Evolutionary conservation across 306 rosid species (phyloP).

Genomic region (Nissolia schottii): DNA sequence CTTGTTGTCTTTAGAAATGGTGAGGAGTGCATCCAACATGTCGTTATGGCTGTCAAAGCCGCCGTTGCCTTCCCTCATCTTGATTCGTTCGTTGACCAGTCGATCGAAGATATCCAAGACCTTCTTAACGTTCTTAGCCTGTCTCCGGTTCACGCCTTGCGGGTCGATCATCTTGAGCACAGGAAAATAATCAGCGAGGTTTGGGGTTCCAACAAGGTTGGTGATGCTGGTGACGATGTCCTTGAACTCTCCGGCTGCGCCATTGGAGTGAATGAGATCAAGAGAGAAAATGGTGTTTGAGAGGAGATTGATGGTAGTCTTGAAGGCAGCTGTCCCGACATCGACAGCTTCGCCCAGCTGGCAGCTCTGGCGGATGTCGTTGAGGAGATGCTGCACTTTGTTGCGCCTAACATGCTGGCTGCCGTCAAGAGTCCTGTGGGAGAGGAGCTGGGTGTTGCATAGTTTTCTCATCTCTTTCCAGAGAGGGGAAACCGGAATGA

Average conservation of each 20-base stretch:
- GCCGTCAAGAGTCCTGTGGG: conserved; percentile 15
- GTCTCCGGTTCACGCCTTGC: conserved; percentile 2
- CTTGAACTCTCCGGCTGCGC: conserved; percentile 26
- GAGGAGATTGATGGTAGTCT: conserved; percentile 19
- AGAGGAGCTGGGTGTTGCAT: conserved; percentile 11
- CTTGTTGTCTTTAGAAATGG: conserved; percentile 15
- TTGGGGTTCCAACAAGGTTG: conserved; percentile 20
- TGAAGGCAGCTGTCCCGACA: conserved; percentile 14
- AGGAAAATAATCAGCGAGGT: conserved; percentile 22
- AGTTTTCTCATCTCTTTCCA: conserved; percentile 22
- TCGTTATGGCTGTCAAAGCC: not conserved
- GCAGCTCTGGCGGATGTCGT: conserved; percentile 1
- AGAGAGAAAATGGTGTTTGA: conserved; percentile 27
- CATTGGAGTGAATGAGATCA: conserved; percentile 18
- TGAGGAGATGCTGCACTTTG: conserved; percentile 10
- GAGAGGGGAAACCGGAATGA: conserved; percentile 22
- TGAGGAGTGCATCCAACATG: conserved; percentile 25
- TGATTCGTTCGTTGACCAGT: not conserved
- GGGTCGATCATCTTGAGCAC: conserved; percentile 12
- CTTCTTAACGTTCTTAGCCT: not conserved
- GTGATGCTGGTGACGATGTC: conserved; percentile 7
- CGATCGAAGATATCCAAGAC: not conserved
- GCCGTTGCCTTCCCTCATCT: not conserved
- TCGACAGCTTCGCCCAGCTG: conserved; percentile 15
- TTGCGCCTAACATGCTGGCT: conserved; percentile 11